Percentiles rank a stretch among this genome's conserved stretches.
These are phyloP conservation scores for Dillenia turbinata DNA, from an alignment of 164 flowering plant species.

Conservation along the genomic window DNA sequence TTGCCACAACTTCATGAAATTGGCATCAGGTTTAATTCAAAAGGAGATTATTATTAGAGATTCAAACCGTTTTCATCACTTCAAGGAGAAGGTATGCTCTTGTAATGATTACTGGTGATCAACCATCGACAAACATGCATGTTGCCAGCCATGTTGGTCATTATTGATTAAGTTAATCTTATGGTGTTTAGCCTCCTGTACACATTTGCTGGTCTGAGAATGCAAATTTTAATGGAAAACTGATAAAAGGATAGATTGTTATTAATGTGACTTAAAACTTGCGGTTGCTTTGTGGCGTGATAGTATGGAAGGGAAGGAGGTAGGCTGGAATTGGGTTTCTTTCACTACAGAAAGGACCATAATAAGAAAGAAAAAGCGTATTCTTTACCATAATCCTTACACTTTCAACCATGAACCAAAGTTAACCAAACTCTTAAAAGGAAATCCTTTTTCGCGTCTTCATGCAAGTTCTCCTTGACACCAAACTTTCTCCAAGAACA, in stretches of 20 bases:
- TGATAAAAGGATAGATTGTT: too few relatives aligned
- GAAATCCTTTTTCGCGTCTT: neutral
- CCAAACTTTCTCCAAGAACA: constrained; percentile 40
- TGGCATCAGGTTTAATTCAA: constrained; percentile 46
- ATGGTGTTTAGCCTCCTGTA: too few relatives aligned
- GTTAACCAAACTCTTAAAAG: neutral
- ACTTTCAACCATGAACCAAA: neutral
- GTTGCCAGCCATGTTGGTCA: too few relatives aligned
- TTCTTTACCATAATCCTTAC: neutral
- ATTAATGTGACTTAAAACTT: too few relatives aligned
- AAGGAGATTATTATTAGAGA: constrained; percentile 73
- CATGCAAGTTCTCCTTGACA: constrained; percentile 26
- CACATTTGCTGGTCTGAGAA: too few relatives aligned
- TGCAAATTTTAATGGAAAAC: too few relatives aligned
- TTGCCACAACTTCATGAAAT: constrained; percentile 74
- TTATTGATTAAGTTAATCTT: too few relatives aligned
- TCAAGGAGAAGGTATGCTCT: constrained; percentile 52
- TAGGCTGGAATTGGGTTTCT: too few relatives aligned
- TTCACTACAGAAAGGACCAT: too few relatives aligned
- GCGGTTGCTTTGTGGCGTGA: too few relatives aligned
- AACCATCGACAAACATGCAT: neutral
- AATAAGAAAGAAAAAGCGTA: too few relatives aligned
- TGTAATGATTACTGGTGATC: constrained; percentile 75
- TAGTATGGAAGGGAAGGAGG: too few relatives aligned
- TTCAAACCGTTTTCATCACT: constrained; percentile 76